Percentiles rank a stretch among this genome's conserved stretches.
phyloP scores from a whole-genome alignment of 2,329 filamentous ascomycete genomes.

The Apiospora pterosperma region DNA sequence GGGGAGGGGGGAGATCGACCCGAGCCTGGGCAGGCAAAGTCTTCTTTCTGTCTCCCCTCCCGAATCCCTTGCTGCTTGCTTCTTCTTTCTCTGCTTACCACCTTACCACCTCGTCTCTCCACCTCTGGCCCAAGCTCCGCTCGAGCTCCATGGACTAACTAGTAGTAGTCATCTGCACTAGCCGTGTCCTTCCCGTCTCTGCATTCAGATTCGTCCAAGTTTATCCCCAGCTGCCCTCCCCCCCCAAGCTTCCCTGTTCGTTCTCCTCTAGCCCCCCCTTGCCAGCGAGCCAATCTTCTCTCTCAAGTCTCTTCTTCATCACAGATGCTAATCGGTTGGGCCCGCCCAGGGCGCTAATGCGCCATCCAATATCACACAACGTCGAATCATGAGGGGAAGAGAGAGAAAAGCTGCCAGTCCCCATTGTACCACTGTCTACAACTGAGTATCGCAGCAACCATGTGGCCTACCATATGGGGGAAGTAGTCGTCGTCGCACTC shows the following conservation, averaged over 20 bases:
- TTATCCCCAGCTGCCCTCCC: neutral
- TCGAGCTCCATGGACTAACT: neutral
- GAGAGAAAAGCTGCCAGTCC: neutral
- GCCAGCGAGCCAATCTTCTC: conserved; percentile 1
- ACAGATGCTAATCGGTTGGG: conserved; percentile 6
- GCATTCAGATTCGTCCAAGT: conserved; percentile 7
- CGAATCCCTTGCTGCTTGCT: neutral
- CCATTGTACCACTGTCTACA: neutral
- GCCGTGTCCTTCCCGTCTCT: conserved; percentile 4
- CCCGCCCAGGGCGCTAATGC: conserved; percentile 6
- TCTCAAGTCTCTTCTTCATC: conserved; percentile 3
- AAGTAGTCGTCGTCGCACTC: too few species aligned
- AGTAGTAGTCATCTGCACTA: neutral
- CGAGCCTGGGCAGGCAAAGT: neutral
- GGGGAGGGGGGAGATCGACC: neutral
- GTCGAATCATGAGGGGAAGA: conserved; percentile 4
- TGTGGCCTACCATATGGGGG: neutral
- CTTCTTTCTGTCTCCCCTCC: neutral
- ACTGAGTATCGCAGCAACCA: neutral
- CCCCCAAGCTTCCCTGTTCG: neutral
- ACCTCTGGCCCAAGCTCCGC: neutral
- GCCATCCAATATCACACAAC: conserved; percentile 3
- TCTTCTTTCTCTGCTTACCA: neutral
- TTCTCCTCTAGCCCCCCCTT: conserved; percentile 1
- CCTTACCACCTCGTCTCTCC: neutral